A percentile compares a stretch with the other conserved stretches of the same genome.
phyloP scores from a whole-genome alignment of 1,139 yeast genomes.

The Candida dubliniensis region DNA sequence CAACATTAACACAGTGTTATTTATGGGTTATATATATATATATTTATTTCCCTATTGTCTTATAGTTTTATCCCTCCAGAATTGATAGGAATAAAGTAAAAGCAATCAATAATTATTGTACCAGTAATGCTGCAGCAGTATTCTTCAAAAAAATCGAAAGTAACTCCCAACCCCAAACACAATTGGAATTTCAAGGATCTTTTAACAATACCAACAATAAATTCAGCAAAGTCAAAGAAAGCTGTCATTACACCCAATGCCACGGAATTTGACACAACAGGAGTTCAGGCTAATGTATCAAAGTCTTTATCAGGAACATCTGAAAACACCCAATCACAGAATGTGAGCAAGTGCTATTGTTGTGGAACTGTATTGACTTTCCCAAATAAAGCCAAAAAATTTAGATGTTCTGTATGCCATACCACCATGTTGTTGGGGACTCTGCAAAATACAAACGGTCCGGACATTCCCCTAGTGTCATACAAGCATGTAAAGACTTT shows the following conservation, averaged over 20 bases:
- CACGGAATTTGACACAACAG: not conserved
- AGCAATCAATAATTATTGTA: not conserved
- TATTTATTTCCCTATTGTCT: no score
- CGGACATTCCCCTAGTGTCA: constrained; percentile 24
- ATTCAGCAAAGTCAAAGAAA: constrained; percentile 2
- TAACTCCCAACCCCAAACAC: no score
- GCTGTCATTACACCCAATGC: constrained; percentile 4
- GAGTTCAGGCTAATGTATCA: not conserved
- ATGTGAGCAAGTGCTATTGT: constrained; percentile 44
- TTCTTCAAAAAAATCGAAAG: not conserved
- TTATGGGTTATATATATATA: no score
- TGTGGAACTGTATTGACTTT: constrained; percentile 61
- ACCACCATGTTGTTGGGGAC: constrained; percentile 42
- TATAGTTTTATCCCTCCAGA: no score
- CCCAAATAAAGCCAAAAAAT: constrained; percentile 46
- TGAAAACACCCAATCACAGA: constrained; percentile 6
- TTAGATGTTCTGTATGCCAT: constrained; percentile 58
- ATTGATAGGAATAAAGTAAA: no score
- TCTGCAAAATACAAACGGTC: constrained; percentile 1
- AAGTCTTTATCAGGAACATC: constrained; percentile 7
- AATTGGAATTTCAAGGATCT: constrained; percentile 9
- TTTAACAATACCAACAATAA: constrained; percentile 8
- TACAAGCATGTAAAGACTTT: constrained; percentile 26
- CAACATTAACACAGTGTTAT: no score
- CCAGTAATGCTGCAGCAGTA: not conserved